phyloP scores from a whole-genome alignment of 2,329 filamentous ascomycete genomes.

The Hypocrella siamensis region DNA sequence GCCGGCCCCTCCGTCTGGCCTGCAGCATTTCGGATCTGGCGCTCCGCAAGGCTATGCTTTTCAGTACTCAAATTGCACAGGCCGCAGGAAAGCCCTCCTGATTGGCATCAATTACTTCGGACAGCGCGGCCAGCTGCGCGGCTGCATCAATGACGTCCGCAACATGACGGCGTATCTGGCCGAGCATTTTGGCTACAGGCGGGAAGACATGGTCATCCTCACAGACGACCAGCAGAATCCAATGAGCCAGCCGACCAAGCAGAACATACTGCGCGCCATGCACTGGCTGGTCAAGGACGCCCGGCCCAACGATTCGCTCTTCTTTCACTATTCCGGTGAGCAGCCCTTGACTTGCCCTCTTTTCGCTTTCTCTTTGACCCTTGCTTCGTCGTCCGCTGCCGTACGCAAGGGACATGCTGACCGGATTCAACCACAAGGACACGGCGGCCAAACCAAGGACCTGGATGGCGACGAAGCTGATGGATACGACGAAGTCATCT shows the following conservation, averaged over 20 bases:
- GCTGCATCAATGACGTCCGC: constrained; percentile 94
- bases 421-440: constrained; percentile 28
- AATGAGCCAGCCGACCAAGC: constrained; percentile 93
- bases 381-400: too few species aligned
- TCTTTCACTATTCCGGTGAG: constrained; percentile 88
- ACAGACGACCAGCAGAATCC: constrained; percentile 95
- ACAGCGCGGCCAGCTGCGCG: constrained; percentile 75
- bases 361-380: neutral
- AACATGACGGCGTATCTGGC: constrained; percentile 91
- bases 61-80: constrained; percentile 84
- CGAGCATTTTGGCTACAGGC: constrained; percentile 78
- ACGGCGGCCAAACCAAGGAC: constrained; percentile 70
- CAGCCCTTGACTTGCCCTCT: constrained; percentile 5
- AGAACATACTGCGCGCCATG: constrained; percentile 90
- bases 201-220: constrained; percentile 92
- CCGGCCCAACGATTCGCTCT: constrained; percentile 79
- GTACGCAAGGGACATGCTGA: neutral
- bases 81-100: constrained; percentile 72
- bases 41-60: constrained; percentile 70
- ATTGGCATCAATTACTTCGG: constrained; percentile 97
- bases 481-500: constrained; percentile 72
- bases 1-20: constrained; percentile 47
- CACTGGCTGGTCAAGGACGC: constrained; percentile 96
- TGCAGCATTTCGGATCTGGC: constrained; percentile 64
- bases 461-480: constrained; percentile 68